Evolutionary conservation across 306 rosid species (phyloP).

Genomic region (Cicer bijugum): DNA sequence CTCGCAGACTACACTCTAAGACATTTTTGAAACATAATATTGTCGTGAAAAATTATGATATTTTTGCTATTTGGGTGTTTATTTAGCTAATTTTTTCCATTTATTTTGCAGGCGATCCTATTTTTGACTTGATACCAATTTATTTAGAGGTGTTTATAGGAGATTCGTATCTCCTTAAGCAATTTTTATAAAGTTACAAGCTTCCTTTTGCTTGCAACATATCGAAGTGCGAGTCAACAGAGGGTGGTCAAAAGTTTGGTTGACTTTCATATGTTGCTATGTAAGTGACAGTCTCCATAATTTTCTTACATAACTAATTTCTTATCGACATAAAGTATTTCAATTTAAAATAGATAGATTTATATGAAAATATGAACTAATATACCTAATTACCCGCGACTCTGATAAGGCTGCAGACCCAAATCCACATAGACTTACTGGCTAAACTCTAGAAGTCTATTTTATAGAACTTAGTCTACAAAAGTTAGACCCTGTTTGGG

Average conservation of each 20-base stretch:
- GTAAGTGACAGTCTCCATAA: constrained; percentile 61
- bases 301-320: constrained; percentile 25
- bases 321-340: constrained; percentile 16
- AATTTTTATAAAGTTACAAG: constrained; percentile 77
- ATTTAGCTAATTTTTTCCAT: constrained; percentile 33
- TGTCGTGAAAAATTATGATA: constrained; percentile 15
- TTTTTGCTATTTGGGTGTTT: constrained; percentile 31
- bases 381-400: too few relatives aligned
- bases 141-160: constrained; percentile 92
- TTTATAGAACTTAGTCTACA: not conserved
- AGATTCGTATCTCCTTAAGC: constrained; percentile 62
- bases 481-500: too few relatives aligned
- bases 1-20: not conserved
- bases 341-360: constrained; percentile 25
- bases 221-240: constrained; percentile 49
- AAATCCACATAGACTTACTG: not conserved
- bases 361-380: not conserved
- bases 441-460: not conserved
- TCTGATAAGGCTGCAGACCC: constrained; percentile 18
- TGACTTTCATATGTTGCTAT: constrained; percentile 83
- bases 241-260: constrained; percentile 56
- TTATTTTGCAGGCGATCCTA: constrained; percentile 76
- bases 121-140: constrained; percentile 83
- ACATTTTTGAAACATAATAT: constrained; percentile 10
- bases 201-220: constrained; percentile 64